phyloP scores from a whole-genome alignment of 805 yeast species.

The Candida vaughaniae region DNA sequence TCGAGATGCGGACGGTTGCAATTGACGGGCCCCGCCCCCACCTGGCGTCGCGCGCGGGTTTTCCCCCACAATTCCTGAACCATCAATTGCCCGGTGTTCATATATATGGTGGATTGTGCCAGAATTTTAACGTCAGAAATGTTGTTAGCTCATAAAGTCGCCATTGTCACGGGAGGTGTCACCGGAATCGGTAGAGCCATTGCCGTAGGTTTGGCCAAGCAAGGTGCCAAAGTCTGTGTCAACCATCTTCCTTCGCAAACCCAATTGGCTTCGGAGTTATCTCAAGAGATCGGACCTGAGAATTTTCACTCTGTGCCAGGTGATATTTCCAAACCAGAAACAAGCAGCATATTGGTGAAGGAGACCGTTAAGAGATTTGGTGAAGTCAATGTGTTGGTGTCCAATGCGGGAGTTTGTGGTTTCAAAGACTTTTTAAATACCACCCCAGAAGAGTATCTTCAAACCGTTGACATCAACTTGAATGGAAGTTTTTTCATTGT shows the following conservation, averaged over 20 bases:
- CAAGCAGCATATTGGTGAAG: slow-evolving; percentile 28
- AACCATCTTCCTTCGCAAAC: slow-evolving; percentile 29
- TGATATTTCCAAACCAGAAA: slow-evolving; percentile 42
- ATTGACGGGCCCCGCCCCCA: too few species aligned
- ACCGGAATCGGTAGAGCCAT: slow-evolving; percentile 48
- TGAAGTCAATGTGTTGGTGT: slow-evolving; percentile 39
- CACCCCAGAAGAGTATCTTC: slow-evolving; percentile 32
- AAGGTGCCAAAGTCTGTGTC: slow-evolving; percentile 43
- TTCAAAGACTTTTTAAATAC: slow-evolving; percentile 42
- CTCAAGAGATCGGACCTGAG: slow-evolving; percentile 21
- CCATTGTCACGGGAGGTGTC: slow-evolving; percentile 45
- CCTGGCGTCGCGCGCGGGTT: too few species aligned
- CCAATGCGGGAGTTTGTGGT: slow-evolving; percentile 48
- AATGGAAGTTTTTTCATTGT: slow-evolving; percentile 46
- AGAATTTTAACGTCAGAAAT: too few species aligned
- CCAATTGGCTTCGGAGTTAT: slow-evolving; percentile 19
- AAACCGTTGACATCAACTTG: slow-evolving; percentile 39
- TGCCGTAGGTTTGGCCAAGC: slow-evolving; percentile 39
- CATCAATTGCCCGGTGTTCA: too few species aligned
- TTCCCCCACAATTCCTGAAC: too few species aligned
- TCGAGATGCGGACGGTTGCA: too few species aligned
- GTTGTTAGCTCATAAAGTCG: slow-evolving; percentile 34
- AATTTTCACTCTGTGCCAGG: slow-evolving; percentile 39
- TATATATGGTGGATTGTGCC: too few species aligned
- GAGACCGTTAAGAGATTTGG: slow-evolving; percentile 38